Evolutionary conservation across 345 rosid species (phyloP).

Genomic region (Gossypium sturtianum): DNA sequence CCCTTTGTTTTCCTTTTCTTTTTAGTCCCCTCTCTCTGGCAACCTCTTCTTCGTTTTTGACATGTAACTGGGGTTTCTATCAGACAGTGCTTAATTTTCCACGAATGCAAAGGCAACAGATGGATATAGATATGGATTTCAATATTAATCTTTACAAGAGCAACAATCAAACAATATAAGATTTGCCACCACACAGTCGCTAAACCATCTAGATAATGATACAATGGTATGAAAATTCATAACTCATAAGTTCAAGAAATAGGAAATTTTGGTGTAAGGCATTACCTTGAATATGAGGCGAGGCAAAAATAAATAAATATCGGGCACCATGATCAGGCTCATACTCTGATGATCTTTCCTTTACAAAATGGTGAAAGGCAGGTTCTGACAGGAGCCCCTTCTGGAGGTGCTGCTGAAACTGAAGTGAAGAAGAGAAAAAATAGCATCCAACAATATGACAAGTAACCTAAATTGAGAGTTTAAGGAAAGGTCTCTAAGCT

Average conservation of each 20-base stretch:
- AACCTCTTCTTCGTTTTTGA: too few relatives aligned
- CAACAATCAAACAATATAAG: too few relatives aligned
- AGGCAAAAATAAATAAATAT: neutral
- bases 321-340: slow-evolving; percentile 65
- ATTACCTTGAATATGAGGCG: slow-evolving; percentile 80
- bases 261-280: neutral
- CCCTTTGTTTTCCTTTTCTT: neutral
- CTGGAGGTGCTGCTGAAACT: slow-evolving; percentile 87
- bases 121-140: too few relatives aligned
- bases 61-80: too few relatives aligned
- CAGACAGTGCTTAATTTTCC: too few relatives aligned
- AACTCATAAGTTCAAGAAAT: neutral
- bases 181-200: too few relatives aligned
- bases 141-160: too few relatives aligned
- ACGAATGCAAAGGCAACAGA: too few relatives aligned
- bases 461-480: slow-evolving; percentile 1
- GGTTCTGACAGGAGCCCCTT: slow-evolving; percentile 89
- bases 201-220: too few relatives aligned
- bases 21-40: neutral
- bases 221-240: too few relatives aligned
- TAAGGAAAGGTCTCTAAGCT: neutral
- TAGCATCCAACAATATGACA: neutral
- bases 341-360: slow-evolving; percentile 54
- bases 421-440: slow-evolving; percentile 41
- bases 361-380: slow-evolving; percentile 58